Conservation (phyloP, 805 yeast genomes). For the Teunomyces gatunensis region DNA sequence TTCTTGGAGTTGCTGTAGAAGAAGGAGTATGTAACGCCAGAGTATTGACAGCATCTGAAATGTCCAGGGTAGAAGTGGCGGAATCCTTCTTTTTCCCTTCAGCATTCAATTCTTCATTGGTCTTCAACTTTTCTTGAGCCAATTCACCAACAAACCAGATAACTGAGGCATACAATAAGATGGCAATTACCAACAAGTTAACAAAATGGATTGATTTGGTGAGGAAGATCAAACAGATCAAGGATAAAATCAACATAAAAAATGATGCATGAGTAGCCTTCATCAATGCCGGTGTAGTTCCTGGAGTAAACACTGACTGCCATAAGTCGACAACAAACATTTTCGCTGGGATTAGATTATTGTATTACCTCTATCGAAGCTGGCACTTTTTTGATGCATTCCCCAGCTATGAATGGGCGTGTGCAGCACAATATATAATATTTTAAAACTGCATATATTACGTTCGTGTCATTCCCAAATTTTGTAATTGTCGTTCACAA, state of each 20-base stretch:
- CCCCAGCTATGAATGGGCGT: neutral
- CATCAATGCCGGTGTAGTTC: slow-evolving; percentile 86
- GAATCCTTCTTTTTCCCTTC: slow-evolving; percentile 11
- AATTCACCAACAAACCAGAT: slow-evolving; percentile 87
- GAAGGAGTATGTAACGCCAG: neutral
- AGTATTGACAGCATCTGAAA: neutral
- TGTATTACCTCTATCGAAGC: neutral
- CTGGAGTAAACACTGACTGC: slow-evolving; percentile 91
- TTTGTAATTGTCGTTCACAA: slow-evolving; percentile 1
- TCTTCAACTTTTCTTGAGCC: slow-evolving; percentile 44
- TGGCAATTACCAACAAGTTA: slow-evolving; percentile 54
- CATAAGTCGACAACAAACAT: slow-evolving; percentile 68
- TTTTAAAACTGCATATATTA: neutral
- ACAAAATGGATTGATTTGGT: slow-evolving; percentile 67
- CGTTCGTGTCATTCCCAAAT: slow-evolving; percentile 1
- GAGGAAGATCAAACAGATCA: slow-evolving; percentile 56
- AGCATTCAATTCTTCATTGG: slow-evolving; percentile 37
- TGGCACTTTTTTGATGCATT: neutral
- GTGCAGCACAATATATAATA: neutral
- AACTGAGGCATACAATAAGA: slow-evolving; percentile 71
- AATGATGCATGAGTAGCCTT: slow-evolving; percentile 87
- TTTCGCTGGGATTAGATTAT: neutral
- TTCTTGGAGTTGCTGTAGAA: slow-evolving; percentile 5
- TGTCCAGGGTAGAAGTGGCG: neutral
- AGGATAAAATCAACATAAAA: slow-evolving; percentile 54